phyloP scores from a whole-genome alignment of 177 flowering plant genomes.

The Telopea speciosissima region DNA sequence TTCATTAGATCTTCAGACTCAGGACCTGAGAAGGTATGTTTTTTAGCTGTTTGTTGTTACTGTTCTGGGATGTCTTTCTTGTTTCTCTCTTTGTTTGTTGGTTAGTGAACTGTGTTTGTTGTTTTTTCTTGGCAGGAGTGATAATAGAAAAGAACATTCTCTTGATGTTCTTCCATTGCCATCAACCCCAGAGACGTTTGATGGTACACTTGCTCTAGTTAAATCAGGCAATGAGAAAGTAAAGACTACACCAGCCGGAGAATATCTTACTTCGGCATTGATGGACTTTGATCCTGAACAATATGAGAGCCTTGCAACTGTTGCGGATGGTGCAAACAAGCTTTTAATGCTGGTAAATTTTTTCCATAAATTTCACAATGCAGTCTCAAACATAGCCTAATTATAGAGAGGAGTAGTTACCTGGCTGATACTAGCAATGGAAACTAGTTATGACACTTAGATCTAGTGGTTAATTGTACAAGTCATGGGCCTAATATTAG shows the following conservation, averaged over 20 bases:
- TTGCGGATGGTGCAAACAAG: constrained; percentile 99
- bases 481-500: no score
- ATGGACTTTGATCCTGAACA: constrained; percentile 96
- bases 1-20: constrained; percentile 32
- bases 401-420: no score
- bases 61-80: background rate
- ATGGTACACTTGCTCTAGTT: constrained; percentile 59
- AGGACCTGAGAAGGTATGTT: constrained; percentile 48
- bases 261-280: constrained; percentile 88
- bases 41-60: background rate
- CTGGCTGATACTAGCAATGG: no score
- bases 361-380: background rate
- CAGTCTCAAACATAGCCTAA: background rate
- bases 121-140: constrained; percentile 40
- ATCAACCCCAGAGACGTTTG: constrained; percentile 41
- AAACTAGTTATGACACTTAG: no score
- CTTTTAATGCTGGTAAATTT: constrained; percentile 94
- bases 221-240: constrained; percentile 65
- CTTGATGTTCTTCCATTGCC: constrained; percentile 45
- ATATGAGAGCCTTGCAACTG: constrained; percentile 83
- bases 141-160: constrained; percentile 37
- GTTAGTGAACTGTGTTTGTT: background rate
- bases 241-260: constrained; percentile 96
- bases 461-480: no score
- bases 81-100: background rate